These are phyloP conservation scores for Sambucus nigra DNA, from an alignment of 129 eudicot genomes.

Conservation along the genomic window DNA sequence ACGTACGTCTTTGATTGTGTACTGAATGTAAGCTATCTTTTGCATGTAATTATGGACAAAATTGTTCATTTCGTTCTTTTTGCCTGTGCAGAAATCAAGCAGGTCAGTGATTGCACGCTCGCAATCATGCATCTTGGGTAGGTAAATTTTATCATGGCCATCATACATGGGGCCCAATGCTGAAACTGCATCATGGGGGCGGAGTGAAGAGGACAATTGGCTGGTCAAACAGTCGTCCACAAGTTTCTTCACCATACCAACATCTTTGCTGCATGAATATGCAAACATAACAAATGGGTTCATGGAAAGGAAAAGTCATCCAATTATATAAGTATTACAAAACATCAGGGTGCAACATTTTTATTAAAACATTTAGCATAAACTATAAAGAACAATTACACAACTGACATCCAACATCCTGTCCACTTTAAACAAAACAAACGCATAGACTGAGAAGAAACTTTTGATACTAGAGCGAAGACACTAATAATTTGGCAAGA, in stretches of 20 bases:
- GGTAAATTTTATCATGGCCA: conserved; percentile 64
- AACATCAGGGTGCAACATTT: not conserved
- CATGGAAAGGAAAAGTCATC: not conserved
- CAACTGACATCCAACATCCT: not conserved
- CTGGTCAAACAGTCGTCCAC: conserved; percentile 71
- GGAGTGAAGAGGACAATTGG: conserved; percentile 61
- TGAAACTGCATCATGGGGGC: conserved; percentile 93
- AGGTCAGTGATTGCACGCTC: conserved; percentile 62
- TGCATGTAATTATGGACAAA: conserved; percentile 92
- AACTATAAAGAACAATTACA: not conserved
- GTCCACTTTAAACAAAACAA: not conserved
- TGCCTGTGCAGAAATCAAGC: conserved; percentile 47
- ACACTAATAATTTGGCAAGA: not conserved
- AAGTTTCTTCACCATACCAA: conserved; percentile 64
- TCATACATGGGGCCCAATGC: conserved; percentile 93
- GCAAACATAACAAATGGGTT: conserved; percentile 8
- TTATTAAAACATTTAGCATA: not conserved
- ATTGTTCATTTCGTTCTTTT: conserved; percentile 73
- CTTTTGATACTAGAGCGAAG: not conserved
- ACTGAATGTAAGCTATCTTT: conserved; percentile 80
- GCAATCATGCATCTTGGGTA: conserved; percentile 71
- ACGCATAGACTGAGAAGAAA: not conserved
- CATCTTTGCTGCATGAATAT: conserved; percentile 76
- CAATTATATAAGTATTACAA: no score
- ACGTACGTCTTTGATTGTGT: conserved; percentile 73